Conservation (phyloP, 305 asterid genomes). For the Solanum chacoense region DNA sequence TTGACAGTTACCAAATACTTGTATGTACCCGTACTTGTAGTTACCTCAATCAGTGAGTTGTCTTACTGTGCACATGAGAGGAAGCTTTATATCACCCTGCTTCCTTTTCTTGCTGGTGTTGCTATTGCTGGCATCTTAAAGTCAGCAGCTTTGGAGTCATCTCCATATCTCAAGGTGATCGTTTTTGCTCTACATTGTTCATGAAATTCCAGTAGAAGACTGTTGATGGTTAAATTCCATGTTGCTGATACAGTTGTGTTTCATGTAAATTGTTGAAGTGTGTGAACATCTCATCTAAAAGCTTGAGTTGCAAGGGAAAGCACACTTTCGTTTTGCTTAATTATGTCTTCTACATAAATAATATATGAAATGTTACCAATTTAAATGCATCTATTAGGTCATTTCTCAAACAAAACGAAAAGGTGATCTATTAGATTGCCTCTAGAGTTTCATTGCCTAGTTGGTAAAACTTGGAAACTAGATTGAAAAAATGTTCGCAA, state of each 20-base stretch:
- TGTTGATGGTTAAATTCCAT: not conserved
- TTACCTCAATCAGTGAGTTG: slow-evolving; percentile 71
- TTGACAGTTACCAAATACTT: slow-evolving; percentile 51
- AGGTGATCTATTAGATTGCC: not conserved
- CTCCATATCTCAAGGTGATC: slow-evolving; percentile 67
- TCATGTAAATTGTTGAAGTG: not conserved
- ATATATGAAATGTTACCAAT: not conserved
- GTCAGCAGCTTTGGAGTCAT: slow-evolving; percentile 57
- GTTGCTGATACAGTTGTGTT: not conserved
- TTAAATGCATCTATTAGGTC: not conserved
- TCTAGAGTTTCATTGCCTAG: not conserved
- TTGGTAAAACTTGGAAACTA: not conserved
- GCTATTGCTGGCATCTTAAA: slow-evolving; percentile 57
- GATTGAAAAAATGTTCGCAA: not conserved
- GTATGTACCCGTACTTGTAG: slow-evolving; percentile 45
- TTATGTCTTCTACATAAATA: not conserved
- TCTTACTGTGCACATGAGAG: slow-evolving; percentile 93
- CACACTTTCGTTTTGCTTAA: not conserved
- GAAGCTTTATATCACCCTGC: slow-evolving; percentile 52
- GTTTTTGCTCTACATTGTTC: not conserved
- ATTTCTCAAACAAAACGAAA: not conserved
- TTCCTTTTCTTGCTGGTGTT: slow-evolving; percentile 64
- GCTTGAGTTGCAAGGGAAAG: not conserved
- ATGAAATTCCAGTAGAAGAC: not conserved
- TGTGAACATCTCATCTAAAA: not conserved